Base-by-base conservation (phyloP, 2,329 filamentous ascomycete genomes). In the Penicillium sp. region DNA sequence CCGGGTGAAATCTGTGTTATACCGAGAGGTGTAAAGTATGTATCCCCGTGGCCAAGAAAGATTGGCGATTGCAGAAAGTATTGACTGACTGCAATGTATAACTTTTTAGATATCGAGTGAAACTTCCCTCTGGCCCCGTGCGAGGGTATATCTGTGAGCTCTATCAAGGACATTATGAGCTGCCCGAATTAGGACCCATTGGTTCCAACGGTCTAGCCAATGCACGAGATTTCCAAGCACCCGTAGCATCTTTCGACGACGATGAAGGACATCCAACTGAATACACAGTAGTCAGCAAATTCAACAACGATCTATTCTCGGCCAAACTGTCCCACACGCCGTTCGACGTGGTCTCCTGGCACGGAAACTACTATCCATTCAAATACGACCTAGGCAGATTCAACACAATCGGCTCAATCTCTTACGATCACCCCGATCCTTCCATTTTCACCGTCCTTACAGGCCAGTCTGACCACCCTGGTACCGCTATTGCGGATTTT, bases 371-470 rank as follows among this genome's bases (percentile, higher is more conserved):
- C 73, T 87, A 88, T 59, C 89, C 89, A 0, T 90, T 85, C 80
- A 92, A 92, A 73, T 92, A 92, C 74, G 89, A 91, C 65, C 80
- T 92, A 1, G 87, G 86, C 24, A 83, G 87, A 30, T 92, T 91
- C 79, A 88, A 87, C 73, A 84, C 83, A 45, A 85, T 92, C 46
- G 89, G 88, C 20, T 84, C 80, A 55, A 84, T 90, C 62, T 87
- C 84, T 7, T 90, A 83, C 66, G 89, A 92, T 69, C 89, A 92
- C 66, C 88, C 88, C 1, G 89, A 92, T 66, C 89, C 89, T 0
- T 86, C 82, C 60, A 91, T 92, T 69, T 92, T 87, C 74, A 91
- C 83, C 28, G 84, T 87, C 3, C 74, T 87, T 18, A 83, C 84
- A 0, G 83, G 81, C 0, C 80, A 79, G 4, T 82, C 82, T 3